Evolutionary conservation across 768 basidiomycete genomes (phyloP).

Genomic region (Russula earlei): DNA sequence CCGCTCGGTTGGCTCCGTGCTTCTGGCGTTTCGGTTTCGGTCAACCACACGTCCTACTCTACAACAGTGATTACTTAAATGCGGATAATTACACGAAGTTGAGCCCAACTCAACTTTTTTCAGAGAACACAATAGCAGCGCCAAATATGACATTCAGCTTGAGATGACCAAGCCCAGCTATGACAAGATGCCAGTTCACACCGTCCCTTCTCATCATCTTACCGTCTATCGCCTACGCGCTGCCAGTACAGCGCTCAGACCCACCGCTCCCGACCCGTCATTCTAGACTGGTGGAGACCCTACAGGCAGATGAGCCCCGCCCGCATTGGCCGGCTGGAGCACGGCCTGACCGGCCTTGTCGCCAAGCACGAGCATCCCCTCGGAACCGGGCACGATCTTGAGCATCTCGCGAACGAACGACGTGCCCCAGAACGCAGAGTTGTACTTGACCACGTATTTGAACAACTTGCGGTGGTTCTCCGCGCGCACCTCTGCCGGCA

Average conservation of each 20-base stretch:
- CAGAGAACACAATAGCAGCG: background rate
- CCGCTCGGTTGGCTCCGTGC: too few relatives aligned
- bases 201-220: too few relatives aligned
- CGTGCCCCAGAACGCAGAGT: conserved; percentile 85
- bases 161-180: background rate
- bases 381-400: conserved; percentile 32
- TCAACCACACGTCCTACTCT: background rate
- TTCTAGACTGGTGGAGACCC: background rate
- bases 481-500: conserved; percentile 71
- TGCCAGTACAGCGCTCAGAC: background rate
- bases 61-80: conserved; percentile 12
- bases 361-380: conserved; percentile 12
- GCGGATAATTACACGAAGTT: background rate
- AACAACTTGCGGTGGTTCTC: conserved; percentile 94
- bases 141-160: background rate
- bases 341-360: conserved; percentile 27
- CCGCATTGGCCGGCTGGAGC: conserved; percentile 22
- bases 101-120: background rate
- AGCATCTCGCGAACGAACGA: conserved; percentile 84
- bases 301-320: conserved; percentile 21
- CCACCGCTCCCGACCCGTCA: background rate
- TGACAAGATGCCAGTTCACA: background rate
- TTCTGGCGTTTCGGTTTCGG: too few relatives aligned
- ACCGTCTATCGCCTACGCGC: background rate
- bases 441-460: conserved; percentile 94